phyloP scores from a whole-genome alignment of 2,329 filamentous ascomycete species.

The Cryphonectria parasitica region DNA sequence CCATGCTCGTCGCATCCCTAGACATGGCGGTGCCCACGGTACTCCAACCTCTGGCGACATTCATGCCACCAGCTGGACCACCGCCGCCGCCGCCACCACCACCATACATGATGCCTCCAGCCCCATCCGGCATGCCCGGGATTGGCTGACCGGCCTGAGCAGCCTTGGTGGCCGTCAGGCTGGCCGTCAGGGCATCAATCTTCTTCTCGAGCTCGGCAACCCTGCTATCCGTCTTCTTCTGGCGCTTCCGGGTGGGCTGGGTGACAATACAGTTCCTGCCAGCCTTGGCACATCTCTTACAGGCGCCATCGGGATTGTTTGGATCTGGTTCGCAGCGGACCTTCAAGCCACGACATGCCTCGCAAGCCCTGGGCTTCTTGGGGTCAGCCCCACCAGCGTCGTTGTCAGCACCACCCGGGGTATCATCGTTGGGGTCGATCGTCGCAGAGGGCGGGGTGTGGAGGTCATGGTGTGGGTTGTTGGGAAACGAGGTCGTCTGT shows the following conservation, averaged over 20 bases:
- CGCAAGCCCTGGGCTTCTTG: slow-evolving; percentile 73
- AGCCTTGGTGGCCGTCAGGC: slow-evolving; percentile 62
- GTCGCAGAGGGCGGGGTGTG: slow-evolving; percentile 23
- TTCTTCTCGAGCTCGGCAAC: slow-evolving; percentile 92
- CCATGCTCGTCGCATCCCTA: slow-evolving; percentile 11
- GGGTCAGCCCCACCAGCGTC: slow-evolving; percentile 47
- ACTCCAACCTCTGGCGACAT: slow-evolving; percentile 21
- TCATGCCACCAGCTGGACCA: neutral
- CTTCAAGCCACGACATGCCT: slow-evolving; percentile 75
- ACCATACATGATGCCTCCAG: slow-evolving; percentile 23
- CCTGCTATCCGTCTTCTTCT: slow-evolving; percentile 89
- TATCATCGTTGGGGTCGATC: slow-evolving; percentile 21
- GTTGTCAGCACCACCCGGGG: slow-evolving; percentile 22
- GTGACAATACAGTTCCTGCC: slow-evolving; percentile 79
- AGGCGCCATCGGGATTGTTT: slow-evolving; percentile 63
- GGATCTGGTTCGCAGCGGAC: slow-evolving; percentile 84
- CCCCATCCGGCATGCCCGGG: slow-evolving; percentile 21
- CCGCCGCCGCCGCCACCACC: neutral
- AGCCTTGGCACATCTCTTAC: slow-evolving; percentile 79
- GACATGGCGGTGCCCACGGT: slow-evolving; percentile 18
- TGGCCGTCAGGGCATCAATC: slow-evolving; percentile 85
- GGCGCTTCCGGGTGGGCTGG: slow-evolving; percentile 73
- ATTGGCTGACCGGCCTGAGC: slow-evolving; percentile 24
- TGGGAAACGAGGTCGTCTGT: slow-evolving; percentile 13
- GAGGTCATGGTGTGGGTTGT: slow-evolving; percentile 5